phyloP scores from a whole-genome alignment of 805 yeast species.

The Yamadazyma paraphyllophila region DNA sequence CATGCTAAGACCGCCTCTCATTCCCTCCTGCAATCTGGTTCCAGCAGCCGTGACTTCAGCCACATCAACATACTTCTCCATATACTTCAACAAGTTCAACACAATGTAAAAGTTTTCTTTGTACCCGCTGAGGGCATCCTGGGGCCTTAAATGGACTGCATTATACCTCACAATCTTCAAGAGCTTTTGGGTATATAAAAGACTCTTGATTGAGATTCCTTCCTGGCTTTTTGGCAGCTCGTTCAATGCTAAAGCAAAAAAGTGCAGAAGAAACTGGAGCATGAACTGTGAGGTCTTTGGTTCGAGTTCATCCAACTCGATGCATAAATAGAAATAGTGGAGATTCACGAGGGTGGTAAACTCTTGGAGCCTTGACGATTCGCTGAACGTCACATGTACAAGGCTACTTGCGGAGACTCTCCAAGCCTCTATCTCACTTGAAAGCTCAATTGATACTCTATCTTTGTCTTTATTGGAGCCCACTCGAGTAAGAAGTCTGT shows the following conservation, averaged over 20 bases:
- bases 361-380: slow-evolving; percentile 25
- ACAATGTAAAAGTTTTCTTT: slow-evolving; percentile 7
- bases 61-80: slow-evolving; percentile 4
- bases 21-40: slow-evolving; percentile 2
- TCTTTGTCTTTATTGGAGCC: slow-evolving; percentile 9
- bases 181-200: slow-evolving; percentile 35
- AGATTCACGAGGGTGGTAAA: slow-evolving; percentile 33
- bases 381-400: slow-evolving; percentile 20
- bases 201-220: slow-evolving; percentile 19
- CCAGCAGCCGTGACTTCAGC: background rate
- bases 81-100: slow-evolving; percentile 26
- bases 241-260: slow-evolving; percentile 30
- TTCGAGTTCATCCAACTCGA: slow-evolving; percentile 40
- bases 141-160: slow-evolving; percentile 1
- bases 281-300: slow-evolving; percentile 41
- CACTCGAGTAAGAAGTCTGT: slow-evolving; percentile 2
- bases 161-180: slow-evolving; percentile 35
- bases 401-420: slow-evolving; percentile 27
- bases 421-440: slow-evolving; percentile 39
- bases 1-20: slow-evolving; percentile 3
- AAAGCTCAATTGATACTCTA: slow-evolving; percentile 13
- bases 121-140: background rate
- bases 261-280: slow-evolving; percentile 39
- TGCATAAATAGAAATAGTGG: slow-evolving; percentile 37
- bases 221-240: slow-evolving; percentile 15